Evolutionary conservation across 306 rosid species (phyloP).

Genomic region (Malus sylvestris): DNA sequence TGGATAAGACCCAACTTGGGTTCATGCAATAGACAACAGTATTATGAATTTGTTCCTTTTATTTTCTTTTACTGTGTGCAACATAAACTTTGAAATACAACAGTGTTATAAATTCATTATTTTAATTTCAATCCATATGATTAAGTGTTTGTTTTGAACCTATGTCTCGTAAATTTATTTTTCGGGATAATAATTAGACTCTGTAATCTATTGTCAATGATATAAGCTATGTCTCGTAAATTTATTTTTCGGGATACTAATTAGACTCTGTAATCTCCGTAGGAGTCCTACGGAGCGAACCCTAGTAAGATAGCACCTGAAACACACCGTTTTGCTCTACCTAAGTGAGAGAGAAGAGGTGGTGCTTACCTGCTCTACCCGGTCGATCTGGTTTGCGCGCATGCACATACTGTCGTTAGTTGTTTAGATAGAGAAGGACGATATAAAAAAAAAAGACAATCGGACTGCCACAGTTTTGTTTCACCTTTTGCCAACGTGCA

Average conservation of each 20-base stretch:
- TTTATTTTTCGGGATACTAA: too few species aligned
- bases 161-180: too few species aligned
- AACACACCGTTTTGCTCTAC: neutral
- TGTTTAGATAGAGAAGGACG: neutral
- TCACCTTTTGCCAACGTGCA: neutral
- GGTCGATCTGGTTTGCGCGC: neutral
- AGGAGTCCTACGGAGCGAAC: too few species aligned
- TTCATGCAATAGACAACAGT: neutral
- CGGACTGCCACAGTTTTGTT: neutral
- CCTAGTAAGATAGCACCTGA: too few species aligned
- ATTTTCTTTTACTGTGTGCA: neutral
- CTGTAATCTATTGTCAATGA: too few species aligned
- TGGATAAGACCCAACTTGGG: conserved; percentile 16
- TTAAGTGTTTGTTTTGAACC: neutral
- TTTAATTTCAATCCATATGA: neutral
- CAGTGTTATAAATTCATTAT: neutral
- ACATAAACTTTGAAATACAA: too few species aligned
- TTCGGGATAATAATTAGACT: too few species aligned
- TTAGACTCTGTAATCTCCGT: too few species aligned
- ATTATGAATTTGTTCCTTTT: neutral
- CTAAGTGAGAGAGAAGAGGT: neutral
- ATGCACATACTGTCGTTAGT: neutral
- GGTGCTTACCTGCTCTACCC: neutral
- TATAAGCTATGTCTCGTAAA: too few species aligned
- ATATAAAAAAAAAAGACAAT: neutral